Evolutionary conservation across 768 basidiomycete genomes (phyloP), one percentile per base, ranked within the genome.

Genomic region (Trametes punicea): DNA sequence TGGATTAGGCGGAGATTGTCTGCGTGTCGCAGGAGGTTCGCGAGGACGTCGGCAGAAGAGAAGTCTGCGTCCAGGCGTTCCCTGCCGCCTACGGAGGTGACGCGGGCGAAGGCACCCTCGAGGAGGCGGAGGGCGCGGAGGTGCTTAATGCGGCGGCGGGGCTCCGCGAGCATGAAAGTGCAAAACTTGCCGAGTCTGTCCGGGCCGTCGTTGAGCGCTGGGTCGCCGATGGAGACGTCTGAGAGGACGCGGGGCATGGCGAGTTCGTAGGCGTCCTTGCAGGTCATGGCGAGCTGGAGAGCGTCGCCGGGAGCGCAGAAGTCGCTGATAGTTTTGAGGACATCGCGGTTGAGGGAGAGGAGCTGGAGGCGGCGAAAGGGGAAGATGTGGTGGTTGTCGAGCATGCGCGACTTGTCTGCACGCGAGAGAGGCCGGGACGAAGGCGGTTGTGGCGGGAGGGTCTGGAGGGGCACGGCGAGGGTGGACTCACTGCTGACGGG

Each of bases 291-390:
- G 20, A 63, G 53, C 39, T 56, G 51, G 39, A 63, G 53, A 29
- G 62, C 62, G 21, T 62, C 61, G 25, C 10, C 27, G 41, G 51
- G 55, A 3, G 53, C 42, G 39, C 58, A 60, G 54, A 55, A 60
- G 54, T 55, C 42, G 53, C 44, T 34, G 48, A 63, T 63, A 39
- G 52, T 42, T 41, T 39, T 51, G 46, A 63, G 59, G 33, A 63
- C 62, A 40, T 63, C 62, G 56, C 45, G 55, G 46, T 60, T 63
- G 56, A 63, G 62, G 15, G 44, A 15, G 46, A 63, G 49, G 39
- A 63, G 39, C 15, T 50, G 30, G 59, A 60, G 53, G 39, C 41
- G 44, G n/a, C 25, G 33, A 34, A 40, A 46, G 45, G 46, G 40
- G 39, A 40, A 41, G 31, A 47, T 8, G 36, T 9, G 41, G 45